Base-by-base conservation (phyloP, 106 monocot species). In the Acorus calamus region DNA sequence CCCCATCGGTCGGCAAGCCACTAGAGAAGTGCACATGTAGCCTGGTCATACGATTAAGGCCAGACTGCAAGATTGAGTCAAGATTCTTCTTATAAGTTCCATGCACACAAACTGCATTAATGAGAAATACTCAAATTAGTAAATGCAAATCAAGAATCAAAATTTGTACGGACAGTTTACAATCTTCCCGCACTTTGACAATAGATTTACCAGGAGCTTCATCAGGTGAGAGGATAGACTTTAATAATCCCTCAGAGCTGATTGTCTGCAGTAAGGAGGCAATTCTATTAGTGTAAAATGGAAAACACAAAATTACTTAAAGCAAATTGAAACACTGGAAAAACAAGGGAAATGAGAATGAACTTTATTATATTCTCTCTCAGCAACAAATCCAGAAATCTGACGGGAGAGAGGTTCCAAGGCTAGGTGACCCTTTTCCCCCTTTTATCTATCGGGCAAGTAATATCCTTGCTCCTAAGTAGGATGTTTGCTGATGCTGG, bases 1-100 rank as follows among this genome's bases (percentile, higher is more conserved):
- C 69, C 0, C 91, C 96, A 81, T 88, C 87, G 12, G 81, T 73
- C 0, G 96, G 96, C 68, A 96, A 85, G 46, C 91, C 90, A 69
- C 87, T 74, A 59, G 96, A 80, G 64, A 96, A 96, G 54, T 96
- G 96, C 10, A 91, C 85, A 66, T 96, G 96, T 55, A 96, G 62
- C 51, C 96, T 87, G 59, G 70, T 48, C 96, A 96, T 96, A 12
- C 87, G 78, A 66, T 88, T 96, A 4, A 96, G 80, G 52, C 96
- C 96, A 75, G 73, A 85, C 57, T 91, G 68, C 72, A 96, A 79
- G 61, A 96, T 91, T 28, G 91, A 91, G 28, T 96, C 83, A 55
- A 96, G 70, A 63, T 91, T 91, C 62, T 72, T 83, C 78, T 61
- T 87, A 69, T 96, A 96, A 48, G 96, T 96, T 44, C 91, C 96